Conservation (phyloP, 2,329 filamentous ascomycete species). For the Colletotrichum destructivum region DNA sequence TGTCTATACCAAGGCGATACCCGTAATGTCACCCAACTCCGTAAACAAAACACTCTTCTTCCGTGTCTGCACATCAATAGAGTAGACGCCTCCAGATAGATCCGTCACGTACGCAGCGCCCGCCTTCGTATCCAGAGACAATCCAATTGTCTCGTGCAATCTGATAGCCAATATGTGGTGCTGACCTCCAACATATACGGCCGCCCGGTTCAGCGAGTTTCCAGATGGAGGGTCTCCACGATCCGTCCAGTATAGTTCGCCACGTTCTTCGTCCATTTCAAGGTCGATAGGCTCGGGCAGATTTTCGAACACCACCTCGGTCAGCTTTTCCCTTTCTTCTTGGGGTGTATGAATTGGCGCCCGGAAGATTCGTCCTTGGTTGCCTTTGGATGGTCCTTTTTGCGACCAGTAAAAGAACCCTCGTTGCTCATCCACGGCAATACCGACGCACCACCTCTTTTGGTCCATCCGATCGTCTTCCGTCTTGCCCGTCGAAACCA, state of each 20-base stretch:
- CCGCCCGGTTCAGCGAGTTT: conserved; percentile 22
- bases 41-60: conserved; percentile 16
- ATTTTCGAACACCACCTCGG: conserved; percentile 4
- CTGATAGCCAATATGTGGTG: conserved; percentile 19
- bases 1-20: not conserved
- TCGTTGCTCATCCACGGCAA: conserved; percentile 24
- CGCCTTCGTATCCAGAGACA: conserved; percentile 6
- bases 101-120: conserved; percentile 11
- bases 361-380: conserved; percentile 22
- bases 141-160: conserved; percentile 20
- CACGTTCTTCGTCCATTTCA: conserved; percentile 13
- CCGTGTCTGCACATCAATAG: conserved; percentile 4
- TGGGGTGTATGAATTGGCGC: not conserved
- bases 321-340: not conserved
- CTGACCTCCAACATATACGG: not conserved
- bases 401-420: conserved; percentile 28
- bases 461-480: conserved; percentile 16
- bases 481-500: conserved; percentile 18
- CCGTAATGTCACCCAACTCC: conserved; percentile 22
- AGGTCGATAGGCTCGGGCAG: conserved; percentile 30
- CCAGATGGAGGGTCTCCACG: conserved; percentile 27
- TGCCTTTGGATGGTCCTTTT: conserved; percentile 27
- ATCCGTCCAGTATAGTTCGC: conserved; percentile 26
- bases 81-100: conserved; percentile 21
- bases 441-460: conserved; percentile 22